phyloP scores from a whole-genome alignment of 2,329 filamentous ascomycete species.

The Plenodomus biglobosus region DNA sequence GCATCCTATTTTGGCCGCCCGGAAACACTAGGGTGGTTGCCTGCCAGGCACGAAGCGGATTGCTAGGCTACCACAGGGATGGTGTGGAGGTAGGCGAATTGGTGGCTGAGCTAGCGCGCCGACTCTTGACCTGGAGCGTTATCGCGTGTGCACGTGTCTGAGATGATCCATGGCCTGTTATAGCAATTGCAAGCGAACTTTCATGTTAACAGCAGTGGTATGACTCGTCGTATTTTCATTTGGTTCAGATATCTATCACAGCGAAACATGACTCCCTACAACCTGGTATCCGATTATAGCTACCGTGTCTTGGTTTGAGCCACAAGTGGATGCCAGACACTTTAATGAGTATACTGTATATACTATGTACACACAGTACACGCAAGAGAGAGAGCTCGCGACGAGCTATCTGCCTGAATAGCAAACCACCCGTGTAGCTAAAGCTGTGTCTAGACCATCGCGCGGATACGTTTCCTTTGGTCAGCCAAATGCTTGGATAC shows the following conservation, averaged over 20 bases:
- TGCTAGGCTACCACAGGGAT: not conserved
- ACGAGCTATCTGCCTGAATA: too few relatives aligned
- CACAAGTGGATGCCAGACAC: not conserved
- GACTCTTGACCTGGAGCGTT: not conserved
- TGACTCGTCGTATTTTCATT: not conserved
- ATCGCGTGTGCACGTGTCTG: not conserved
- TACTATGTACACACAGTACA: too few relatives aligned
- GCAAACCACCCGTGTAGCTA: not conserved
- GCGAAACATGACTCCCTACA: too few relatives aligned
- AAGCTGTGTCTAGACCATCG: not conserved
- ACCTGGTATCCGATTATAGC: too few relatives aligned
- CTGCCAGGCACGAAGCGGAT: not conserved
- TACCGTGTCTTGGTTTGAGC: not conserved
- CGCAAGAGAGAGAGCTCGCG: too few relatives aligned
- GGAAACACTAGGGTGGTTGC: not conserved
- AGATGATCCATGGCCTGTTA: not conserved
- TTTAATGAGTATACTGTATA: not conserved
- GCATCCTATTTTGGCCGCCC: too few relatives aligned
- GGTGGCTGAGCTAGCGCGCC: not conserved
- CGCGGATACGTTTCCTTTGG: constrained; percentile 8
- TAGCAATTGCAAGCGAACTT: not conserved
- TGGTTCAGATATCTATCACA: not conserved
- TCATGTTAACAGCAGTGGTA: not conserved
- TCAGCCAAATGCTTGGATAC: constrained; percentile 10
- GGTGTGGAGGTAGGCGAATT: not conserved